Conservation (phyloP, 176 grass and related monocot genomes). For the Elaeis guineensis region DNA sequence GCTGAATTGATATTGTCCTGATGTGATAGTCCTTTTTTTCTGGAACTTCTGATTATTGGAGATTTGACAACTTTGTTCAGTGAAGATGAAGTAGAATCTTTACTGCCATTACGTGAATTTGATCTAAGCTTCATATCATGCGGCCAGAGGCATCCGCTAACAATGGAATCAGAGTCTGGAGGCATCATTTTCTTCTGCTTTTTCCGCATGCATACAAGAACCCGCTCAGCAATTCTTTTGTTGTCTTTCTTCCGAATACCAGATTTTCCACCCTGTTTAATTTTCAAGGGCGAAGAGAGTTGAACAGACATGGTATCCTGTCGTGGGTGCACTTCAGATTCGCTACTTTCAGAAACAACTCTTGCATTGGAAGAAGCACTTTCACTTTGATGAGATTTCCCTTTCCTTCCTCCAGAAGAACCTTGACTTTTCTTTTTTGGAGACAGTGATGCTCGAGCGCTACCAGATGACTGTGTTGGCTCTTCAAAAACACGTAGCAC, state of each 20-base stretch:
- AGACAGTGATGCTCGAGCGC: constrained; percentile 30
- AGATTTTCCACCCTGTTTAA: constrained; percentile 47
- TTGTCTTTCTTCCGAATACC: constrained; percentile 64
- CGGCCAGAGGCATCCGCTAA: constrained; percentile 45
- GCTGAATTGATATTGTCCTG: constrained; percentile 32
- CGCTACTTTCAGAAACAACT: constrained; percentile 70
- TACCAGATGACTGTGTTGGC: constrained; percentile 36
- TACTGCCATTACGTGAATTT: constrained; percentile 41
- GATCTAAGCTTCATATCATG: constrained; percentile 74
- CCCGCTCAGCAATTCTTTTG: constrained; percentile 65
- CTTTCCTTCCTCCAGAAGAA: constrained; percentile 55
- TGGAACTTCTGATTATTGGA: constrained; percentile 49
- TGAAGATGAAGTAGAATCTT: constrained; percentile 46
- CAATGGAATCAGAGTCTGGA: constrained; percentile 54
- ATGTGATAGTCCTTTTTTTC: constrained; percentile 31
- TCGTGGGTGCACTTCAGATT: constrained; percentile 54
- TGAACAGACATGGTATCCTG: constrained; percentile 37
- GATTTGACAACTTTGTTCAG: constrained; percentile 26
- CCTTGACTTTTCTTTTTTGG: constrained; percentile 48
- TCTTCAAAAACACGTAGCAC: constrained; percentile 35
- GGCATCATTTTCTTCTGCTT: constrained; percentile 50
- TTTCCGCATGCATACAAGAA: constrained; percentile 74
- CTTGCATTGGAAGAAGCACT: constrained; percentile 64
- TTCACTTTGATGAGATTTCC: constrained; percentile 76
- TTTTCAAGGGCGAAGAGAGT: constrained; percentile 33